A percentile compares a stretch with the other conserved stretches of the same genome.
phyloP scores from a whole-genome alignment of 2,329 filamentous ascomycete genomes.

The Gliomastix tumulicola region DNA sequence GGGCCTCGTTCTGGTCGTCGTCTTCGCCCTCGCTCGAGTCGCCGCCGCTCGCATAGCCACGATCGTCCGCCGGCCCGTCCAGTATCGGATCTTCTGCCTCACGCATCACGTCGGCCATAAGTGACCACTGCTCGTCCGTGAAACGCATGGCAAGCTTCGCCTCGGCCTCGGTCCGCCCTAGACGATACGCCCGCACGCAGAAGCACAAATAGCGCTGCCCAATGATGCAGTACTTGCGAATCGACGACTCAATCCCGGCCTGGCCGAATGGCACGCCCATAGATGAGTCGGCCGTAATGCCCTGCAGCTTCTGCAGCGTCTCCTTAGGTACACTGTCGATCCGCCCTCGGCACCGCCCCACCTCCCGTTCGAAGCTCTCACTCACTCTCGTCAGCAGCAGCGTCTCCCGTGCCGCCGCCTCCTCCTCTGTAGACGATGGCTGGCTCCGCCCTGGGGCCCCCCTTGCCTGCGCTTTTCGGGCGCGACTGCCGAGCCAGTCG shows the following conservation, averaged over 20 bases:
- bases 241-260: not conserved
- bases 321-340: not conserved
- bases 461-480: not conserved
- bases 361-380: slow-evolving; percentile 1
- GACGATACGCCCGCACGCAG: slow-evolving; percentile 2
- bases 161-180: slow-evolving; percentile 1
- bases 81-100: not conserved
- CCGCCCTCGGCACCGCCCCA: not conserved
- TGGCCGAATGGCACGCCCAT: not conserved
- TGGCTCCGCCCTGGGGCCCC: too few species aligned
- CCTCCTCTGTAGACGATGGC: too few species aligned
- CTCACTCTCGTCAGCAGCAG: not conserved
- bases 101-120: slow-evolving; percentile 1
- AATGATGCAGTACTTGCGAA: slow-evolving; percentile 1
- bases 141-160: slow-evolving; percentile 1
- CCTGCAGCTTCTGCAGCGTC: not conserved
- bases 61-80: not conserved
- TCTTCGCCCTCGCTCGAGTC: not conserved
- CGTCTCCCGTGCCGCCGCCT: not conserved
- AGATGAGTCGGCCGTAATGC: not conserved
- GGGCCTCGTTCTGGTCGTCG: not conserved
- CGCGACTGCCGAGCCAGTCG: not conserved
- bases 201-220: slow-evolving; percentile 2
- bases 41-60: not conserved
- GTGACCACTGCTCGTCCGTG: slow-evolving; percentile 3